A percentile compares a stretch with the other conserved stretches of the same genome.
phyloP scores from a whole-genome alignment of 163 green algal species.

The Trebouxia gelatinosa region DNA sequence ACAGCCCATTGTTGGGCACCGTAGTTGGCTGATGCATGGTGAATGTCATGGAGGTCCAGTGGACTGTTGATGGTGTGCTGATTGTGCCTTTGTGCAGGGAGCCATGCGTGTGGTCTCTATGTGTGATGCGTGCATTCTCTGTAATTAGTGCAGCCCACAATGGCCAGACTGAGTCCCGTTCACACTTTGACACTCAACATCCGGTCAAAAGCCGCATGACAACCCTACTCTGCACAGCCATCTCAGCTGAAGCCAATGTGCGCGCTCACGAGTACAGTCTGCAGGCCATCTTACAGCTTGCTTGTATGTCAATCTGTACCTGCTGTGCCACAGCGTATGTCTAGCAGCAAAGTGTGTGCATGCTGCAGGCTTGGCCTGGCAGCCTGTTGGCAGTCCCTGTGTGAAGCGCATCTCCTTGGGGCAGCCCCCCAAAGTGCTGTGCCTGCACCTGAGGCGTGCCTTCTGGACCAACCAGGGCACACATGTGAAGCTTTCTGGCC shows the following conservation, averaged over 20 bases:
- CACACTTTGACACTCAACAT: background rate
- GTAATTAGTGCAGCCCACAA: background rate
- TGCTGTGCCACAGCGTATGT: background rate
- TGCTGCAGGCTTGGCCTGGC: background rate
- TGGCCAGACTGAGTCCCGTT: too few relatives aligned
- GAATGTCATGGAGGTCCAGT: too few relatives aligned
- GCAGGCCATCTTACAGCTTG: background rate
- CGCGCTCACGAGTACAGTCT: background rate
- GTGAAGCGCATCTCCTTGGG: slow-evolving; percentile 17
- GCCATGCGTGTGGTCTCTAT: background rate
- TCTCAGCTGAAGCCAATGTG: background rate
- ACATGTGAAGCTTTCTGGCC: slow-evolving; percentile 5
- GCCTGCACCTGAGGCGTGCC: slow-evolving; percentile 14
- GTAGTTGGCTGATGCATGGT: too few relatives aligned
- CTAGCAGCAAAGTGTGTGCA: background rate
- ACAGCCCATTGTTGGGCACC: too few relatives aligned
- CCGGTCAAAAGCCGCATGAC: background rate
- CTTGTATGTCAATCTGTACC: background rate
- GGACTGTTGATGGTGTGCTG: too few relatives aligned
- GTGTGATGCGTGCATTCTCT: background rate
- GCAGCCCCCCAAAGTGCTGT: background rate
- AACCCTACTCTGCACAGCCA: background rate
- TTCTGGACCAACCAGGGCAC: slow-evolving; percentile 7
- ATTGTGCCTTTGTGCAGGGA: background rate
- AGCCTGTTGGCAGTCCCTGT: background rate